These are phyloP conservation scores for Salvia rosmarinus DNA, from an alignment of 257 asterid genomes.

Conservation along the genomic window DNA sequence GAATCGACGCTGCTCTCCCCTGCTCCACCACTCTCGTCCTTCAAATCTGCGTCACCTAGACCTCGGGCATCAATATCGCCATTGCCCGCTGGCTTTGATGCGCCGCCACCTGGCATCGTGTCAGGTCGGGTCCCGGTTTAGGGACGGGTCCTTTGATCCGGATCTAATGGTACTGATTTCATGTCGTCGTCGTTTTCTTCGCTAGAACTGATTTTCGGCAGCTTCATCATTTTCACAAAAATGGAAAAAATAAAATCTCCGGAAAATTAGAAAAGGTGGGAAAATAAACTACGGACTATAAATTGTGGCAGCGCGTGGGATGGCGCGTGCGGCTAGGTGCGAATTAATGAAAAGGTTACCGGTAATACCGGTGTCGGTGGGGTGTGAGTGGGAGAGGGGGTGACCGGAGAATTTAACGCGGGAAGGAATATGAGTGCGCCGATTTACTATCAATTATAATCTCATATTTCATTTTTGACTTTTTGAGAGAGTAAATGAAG, in stretches of 20 bases:
- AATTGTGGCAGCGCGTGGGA: conserved; percentile 47
- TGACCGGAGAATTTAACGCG: conserved; percentile 43
- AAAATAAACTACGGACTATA: neutral
- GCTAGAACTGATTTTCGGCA: conserved; percentile 35
- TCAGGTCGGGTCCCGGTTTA: too few relatives aligned
- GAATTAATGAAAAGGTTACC: conserved; percentile 35
- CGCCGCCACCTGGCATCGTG: conserved; percentile 42
- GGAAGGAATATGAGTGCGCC: conserved; percentile 35
- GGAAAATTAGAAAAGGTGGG: neutral
- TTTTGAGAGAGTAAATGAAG: neutral
- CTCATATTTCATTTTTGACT: neutral
- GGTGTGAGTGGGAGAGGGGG: conserved; percentile 33
- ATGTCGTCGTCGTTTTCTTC: conserved; percentile 46
- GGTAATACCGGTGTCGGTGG: conserved; percentile 38
- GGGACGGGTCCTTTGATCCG: conserved; percentile 26
- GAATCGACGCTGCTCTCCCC: conserved; percentile 40
- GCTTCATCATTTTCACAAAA: conserved; percentile 50
- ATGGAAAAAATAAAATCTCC: conserved; percentile 10
- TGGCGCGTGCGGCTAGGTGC: conserved; percentile 36
- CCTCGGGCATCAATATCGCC: conserved; percentile 30
- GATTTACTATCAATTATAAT: conserved; percentile 13
- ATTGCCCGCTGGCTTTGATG: conserved; percentile 35
- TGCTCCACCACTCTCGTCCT: conserved; percentile 38
- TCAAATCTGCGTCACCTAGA: conserved; percentile 34
- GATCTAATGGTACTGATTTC: conserved; percentile 40